Conservation (phyloP, 345 rosid genomes). For the Eucalyptus coolabah region DNA sequence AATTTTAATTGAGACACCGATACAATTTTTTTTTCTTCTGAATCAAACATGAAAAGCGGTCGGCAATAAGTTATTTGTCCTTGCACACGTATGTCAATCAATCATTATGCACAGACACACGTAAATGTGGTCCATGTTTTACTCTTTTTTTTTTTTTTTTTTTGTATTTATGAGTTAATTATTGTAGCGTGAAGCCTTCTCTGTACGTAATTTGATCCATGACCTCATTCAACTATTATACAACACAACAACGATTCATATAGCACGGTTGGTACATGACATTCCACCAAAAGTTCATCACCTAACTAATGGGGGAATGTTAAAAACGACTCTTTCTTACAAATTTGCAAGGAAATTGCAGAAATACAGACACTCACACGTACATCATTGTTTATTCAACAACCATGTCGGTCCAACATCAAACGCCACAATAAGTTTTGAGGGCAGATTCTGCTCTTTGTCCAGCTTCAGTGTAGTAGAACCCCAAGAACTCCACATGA, state of each 20-base stretch:
- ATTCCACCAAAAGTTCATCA: neutral
- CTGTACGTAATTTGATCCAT: neutral
- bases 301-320: neutral
- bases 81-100: neutral
- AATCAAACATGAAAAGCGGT: neutral
- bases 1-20: neutral
- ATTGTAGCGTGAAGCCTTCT: neutral
- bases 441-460: conserved; percentile 24
- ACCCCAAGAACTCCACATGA: conserved; percentile 30
- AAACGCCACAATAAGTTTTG: conserved; percentile 34
- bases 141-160: neutral
- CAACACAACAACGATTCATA: neutral
- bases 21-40: neutral
- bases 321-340: neutral
- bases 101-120: neutral
- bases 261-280: neutral
- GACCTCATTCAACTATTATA: neutral
- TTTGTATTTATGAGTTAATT: neutral
- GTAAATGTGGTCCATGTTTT: neutral
- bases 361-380: neutral
- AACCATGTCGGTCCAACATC: neutral
- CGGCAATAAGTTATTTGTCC: neutral
- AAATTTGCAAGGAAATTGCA: neutral
- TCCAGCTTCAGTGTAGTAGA: conserved; percentile 27
- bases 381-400: neutral